These are phyloP conservation scores for Madurella fahalii DNA, from an alignment of 2,329 filamentous ascomycete genomes.

Conservation along the genomic window DNA sequence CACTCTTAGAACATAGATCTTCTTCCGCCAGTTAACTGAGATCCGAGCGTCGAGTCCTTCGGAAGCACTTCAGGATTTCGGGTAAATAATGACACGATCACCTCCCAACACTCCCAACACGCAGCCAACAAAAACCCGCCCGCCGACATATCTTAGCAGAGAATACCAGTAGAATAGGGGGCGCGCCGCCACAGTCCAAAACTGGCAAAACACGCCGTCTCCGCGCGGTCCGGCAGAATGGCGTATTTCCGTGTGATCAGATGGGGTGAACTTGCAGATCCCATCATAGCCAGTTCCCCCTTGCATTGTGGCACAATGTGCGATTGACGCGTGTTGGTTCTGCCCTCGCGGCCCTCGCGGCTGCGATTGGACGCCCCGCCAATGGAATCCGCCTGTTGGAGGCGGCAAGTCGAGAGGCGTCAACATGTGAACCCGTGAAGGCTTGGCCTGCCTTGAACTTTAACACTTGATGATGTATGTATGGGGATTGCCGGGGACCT, in stretches of 20 bases:
- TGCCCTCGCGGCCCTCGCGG: constrained; percentile 4
- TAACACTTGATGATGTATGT: not conserved
- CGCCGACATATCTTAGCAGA: not conserved
- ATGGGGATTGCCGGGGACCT: not conserved
- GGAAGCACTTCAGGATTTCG: constrained; percentile 1
- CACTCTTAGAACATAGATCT: not conserved
- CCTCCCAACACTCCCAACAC: not conserved
- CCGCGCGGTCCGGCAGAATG: not conserved
- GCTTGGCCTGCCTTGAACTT: not conserved
- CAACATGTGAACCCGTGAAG: not conserved
- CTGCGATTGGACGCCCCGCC: constrained; percentile 1
- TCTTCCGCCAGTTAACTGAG: not conserved
- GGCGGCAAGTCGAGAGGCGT: not conserved
- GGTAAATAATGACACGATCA: not conserved
- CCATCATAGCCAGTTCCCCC: constrained; percentile 4
- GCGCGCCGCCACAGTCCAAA: not conserved
- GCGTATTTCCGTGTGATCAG: constrained; percentile 4
- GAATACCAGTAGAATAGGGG: not conserved
- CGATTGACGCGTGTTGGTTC: not conserved
- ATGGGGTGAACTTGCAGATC: constrained; percentile 12
- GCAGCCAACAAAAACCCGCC: not conserved
- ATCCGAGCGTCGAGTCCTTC: not conserved
- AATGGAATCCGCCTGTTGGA: not conserved
- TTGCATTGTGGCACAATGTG: constrained; percentile 6
- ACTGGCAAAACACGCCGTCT: not conserved